Percentiles rank a stretch among this genome's conserved stretches.
Conservation (phyloP, 768 basidiomycete species). For the Boletus sp. region DNA sequence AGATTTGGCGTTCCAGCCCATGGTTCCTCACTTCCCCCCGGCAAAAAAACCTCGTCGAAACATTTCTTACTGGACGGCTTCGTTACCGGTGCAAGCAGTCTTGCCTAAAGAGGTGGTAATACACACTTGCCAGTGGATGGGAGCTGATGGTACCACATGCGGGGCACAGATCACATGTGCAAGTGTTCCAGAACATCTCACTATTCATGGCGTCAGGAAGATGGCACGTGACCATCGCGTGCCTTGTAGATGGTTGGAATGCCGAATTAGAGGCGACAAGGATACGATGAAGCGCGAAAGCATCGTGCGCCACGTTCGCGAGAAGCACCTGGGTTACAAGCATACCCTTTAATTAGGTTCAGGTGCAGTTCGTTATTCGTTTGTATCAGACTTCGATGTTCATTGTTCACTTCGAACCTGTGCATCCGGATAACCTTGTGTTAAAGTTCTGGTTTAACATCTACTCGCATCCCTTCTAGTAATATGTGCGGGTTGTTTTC, state of each 20-base stretch:
- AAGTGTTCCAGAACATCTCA: conserved; percentile 6
- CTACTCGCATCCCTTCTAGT: too few species aligned
- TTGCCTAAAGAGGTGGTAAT: not conserved
- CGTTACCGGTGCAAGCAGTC: too few species aligned
- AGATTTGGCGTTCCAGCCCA: not conserved
- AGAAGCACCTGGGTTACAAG: conserved; percentile 13
- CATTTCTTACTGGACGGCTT: too few species aligned
- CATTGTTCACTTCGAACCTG: not conserved
- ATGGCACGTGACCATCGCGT: rapidly evolving
- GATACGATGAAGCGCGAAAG: conserved; percentile 10
- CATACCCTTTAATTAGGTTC: not conserved
- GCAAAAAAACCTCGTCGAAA: not conserved
- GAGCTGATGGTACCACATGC: not conserved
- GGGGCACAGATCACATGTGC: not conserved
- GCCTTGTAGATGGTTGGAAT: conserved; percentile 8
- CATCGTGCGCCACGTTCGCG: conserved; percentile 13
- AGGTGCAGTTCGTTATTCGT: not conserved
- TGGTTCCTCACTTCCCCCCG: too few species aligned
- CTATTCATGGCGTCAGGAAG: conserved; percentile 1
- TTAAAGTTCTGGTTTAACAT: too few species aligned
- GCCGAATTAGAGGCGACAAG: not conserved
- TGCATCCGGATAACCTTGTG: not conserved
- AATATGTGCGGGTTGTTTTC: too few species aligned
- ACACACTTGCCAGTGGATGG: conserved; percentile 7
- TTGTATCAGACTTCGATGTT: not conserved